These are phyloP conservation scores for Ganoderma boninense DNA, from an alignment of 1,284 basidiomycete species.

Conservation along the genomic window DNA sequence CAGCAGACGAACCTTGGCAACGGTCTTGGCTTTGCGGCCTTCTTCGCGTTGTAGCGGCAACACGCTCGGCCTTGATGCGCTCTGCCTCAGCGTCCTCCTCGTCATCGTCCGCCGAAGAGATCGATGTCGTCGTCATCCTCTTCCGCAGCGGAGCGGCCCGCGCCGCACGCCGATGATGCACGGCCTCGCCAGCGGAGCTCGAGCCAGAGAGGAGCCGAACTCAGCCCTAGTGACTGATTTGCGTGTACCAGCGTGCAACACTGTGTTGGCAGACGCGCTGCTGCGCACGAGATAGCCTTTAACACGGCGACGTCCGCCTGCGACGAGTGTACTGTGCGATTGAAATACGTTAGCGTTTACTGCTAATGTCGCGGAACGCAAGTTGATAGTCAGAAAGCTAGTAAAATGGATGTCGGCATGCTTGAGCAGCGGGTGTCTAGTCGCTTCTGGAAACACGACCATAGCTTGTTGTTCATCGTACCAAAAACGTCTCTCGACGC, in stretches of 20 bases:
- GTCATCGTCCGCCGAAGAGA: slow-evolving; percentile 92
- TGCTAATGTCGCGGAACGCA: slow-evolving; percentile 18
- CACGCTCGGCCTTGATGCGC: slow-evolving; percentile 93
- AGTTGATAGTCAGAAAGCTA: slow-evolving; percentile 82
- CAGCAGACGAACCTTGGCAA: slow-evolving; percentile 79
- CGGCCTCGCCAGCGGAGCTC: slow-evolving; percentile 83
- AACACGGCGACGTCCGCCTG: slow-evolving; percentile 97
- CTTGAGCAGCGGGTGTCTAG: slow-evolving; percentile 92
- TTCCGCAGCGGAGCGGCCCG: slow-evolving; percentile 66
- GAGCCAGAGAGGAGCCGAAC: slow-evolving; percentile 83
- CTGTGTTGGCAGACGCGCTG: slow-evolving; percentile 78
- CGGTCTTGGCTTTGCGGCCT: slow-evolving; percentile 91
- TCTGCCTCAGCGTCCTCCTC: slow-evolving; percentile 95
- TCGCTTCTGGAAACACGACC: slow-evolving; percentile 99
- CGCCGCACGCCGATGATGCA: slow-evolving; percentile 62
- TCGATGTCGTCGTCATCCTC: slow-evolving; percentile 93
- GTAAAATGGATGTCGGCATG: slow-evolving; percentile 80
- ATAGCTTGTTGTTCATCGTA: slow-evolving; percentile 88
- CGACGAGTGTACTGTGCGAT: slow-evolving; percentile 83
- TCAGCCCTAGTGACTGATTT: slow-evolving; percentile 91
- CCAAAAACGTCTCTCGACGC: slow-evolving; percentile 34
- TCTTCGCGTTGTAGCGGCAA: slow-evolving; percentile 96
- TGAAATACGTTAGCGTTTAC: slow-evolving; percentile 21
- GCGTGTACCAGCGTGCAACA: slow-evolving; percentile 94
- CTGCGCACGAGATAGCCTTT: slow-evolving; percentile 80